Base-by-base conservation (phyloP, 129 eudicot genomes). In the Arctium lappa region DNA sequence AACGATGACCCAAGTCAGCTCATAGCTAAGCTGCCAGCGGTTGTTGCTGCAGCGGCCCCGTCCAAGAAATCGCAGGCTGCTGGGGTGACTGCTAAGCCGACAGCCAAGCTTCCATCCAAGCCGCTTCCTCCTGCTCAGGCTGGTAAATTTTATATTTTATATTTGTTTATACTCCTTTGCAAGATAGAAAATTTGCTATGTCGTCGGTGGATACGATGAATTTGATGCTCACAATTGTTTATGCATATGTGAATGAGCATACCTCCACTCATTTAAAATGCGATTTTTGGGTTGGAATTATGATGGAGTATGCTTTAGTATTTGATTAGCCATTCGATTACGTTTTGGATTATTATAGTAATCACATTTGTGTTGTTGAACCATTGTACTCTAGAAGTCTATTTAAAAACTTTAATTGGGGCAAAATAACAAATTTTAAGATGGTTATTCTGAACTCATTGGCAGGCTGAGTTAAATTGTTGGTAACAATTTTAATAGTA, bases 101-200 rank as follows among this genome's bases (percentile, higher is more conserved):
- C 87, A 3, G 93, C 91, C 8, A 93, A 91, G 89, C 85, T 94
- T 31, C 98, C 98, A 2, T 48, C 93, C 62, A 94, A 94, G 88
- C 98, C 97, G 60, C 85, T 85, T 0, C 98, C 98, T 37, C 97
- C 98, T 3, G 63, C 98, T 70, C 93, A 91, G 84, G 93, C 97
- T 91, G 98, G 98, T 94, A 77, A 18, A 30, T 38, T 34, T 62
- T 32, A 5, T 15, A 0, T 29, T 73, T 36, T 44, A 48, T 4
- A 3, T 38, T 31, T 33, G 6, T 18, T n/a, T 29, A 73, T 32
- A 33, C 15, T 13, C n/a, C 0, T 27, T 6, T 60, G 8, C 29
- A 79, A 79, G 68, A 44, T 77, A 5, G 11, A 1, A 16, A 56
- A n/a, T 31, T 33, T 50, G 34, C 16, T 13, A 13, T 75, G 15